Base-by-base conservation (phyloP, 1,284 basidiomycete species). In the Pyrrhoderma noxium region DNA sequence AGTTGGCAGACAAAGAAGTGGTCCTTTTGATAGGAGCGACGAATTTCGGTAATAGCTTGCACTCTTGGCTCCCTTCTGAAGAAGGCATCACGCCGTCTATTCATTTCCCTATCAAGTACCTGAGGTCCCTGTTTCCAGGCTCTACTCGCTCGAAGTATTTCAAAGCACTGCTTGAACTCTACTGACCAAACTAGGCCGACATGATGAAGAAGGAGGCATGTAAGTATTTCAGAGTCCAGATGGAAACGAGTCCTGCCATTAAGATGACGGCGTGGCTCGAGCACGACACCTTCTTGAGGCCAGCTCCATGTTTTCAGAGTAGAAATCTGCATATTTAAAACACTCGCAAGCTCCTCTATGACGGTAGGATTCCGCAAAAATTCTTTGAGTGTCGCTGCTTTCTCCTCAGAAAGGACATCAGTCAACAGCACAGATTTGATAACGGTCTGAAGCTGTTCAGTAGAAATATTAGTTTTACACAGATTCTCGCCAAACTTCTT, bases 161-260 rank as follows among this genome's bases (percentile, higher is more conserved):
- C 36, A 45, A 71, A 64, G 3, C 59, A 57, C 2, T 56, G 22
- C 49, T 69, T 70, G 53, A 74, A 59, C 36, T 66, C 62, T n/a
- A 69, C 61, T 40, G 70, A 67, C 71, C 71, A 73, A 14, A 59
- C 55, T 8, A 71, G 51, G 0, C 72, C 73, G 16, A 74, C 60
- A 58, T 70, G 65, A 40, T 73, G 70, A 4, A 74, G 62, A 36
- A 74, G 61, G 8, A 74, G 60, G 0, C 67, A 69, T 44, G 73
- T 70, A 19, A 75, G 59, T 46, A 74, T 66, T 39, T 75, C 72
- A 13, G 70, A 67, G 52, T 74, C 71, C 3, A 71, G 72, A 54
- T 70, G 72, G 16, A 70, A 72, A 23, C 71, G 63, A 51, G 73
- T 74, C 58, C 72, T 73, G 2, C 72, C 72, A 57, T 70, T 71